These are phyloP conservation scores for Trebouxia gelatinosa DNA, from an alignment of 163 green algal species.

Conservation along the genomic window DNA sequence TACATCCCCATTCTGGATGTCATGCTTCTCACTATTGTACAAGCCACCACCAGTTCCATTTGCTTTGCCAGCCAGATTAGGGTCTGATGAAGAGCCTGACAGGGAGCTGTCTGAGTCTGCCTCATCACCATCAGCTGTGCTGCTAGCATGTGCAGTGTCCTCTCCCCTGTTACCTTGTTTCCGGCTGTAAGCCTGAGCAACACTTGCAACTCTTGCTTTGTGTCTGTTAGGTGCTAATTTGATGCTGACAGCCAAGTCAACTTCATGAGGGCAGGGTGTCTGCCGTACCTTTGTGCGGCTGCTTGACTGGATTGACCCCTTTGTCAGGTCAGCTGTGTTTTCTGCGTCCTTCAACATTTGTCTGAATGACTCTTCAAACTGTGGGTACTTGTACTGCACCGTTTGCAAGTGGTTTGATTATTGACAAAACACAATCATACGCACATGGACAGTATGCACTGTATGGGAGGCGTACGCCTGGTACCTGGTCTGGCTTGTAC, in stretches of 20 bases:
- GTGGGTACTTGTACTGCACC: conserved; percentile 21
- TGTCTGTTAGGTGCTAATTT: no score
- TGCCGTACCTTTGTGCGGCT: not conserved
- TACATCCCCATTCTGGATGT: not conserved
- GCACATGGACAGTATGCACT: no score
- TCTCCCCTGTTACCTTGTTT: not conserved
- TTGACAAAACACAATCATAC: no score
- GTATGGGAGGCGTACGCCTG: no score
- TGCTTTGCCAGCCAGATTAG: conserved; percentile 4
- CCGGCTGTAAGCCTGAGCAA: conserved; percentile 3
- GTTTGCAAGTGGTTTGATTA: no score
- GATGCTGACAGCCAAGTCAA: not conserved
- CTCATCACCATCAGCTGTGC: conserved; percentile 8
- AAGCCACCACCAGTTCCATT: conserved; percentile 10
- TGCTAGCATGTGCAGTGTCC: not conserved
- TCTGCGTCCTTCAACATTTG: conserved; percentile 25
- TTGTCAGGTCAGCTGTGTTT: not conserved
- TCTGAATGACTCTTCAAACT: conserved; percentile 21
- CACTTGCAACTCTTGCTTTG: not conserved
- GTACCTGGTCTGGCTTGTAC: conserved; percentile 50
- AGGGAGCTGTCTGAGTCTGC: conserved; percentile 17
- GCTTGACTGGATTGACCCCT: not conserved
- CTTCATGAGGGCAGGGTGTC: not conserved
- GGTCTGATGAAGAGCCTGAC: conserved; percentile 12
- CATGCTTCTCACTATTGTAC: no score